phyloP scores from a whole-genome alignment of 208 protist genomes.

The Leishmania arabica region DNA sequence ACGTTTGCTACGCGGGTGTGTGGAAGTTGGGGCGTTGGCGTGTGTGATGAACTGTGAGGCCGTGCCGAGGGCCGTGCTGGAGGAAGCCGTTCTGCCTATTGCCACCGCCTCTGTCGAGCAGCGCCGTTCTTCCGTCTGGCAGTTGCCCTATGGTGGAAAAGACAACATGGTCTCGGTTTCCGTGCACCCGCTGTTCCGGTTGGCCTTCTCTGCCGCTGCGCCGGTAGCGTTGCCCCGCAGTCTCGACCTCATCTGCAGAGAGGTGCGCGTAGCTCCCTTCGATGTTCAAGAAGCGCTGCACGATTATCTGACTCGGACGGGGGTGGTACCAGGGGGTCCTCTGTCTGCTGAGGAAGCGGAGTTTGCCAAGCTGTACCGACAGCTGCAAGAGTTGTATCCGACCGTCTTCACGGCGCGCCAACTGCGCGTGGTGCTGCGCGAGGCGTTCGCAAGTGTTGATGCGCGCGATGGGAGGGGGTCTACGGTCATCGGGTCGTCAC shows the following conservation, averaged over 20 bases:
- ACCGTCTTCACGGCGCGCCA: conserved; percentile 48
- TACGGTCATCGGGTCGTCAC: not conserved
- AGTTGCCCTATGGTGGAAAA: conserved; percentile 11
- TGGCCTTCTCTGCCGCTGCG: conserved; percentile 9
- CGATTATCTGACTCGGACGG: conserved; percentile 34
- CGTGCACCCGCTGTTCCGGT: conserved; percentile 32
- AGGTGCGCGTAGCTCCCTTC: conserved; percentile 20
- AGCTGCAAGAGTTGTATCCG: conserved; percentile 48
- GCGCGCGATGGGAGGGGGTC: not conserved
- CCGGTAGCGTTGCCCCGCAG: conserved; percentile 7
- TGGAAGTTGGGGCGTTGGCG: conserved; percentile 63
- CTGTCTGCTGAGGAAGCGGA: conserved; percentile 32
- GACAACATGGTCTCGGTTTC: conserved; percentile 6
- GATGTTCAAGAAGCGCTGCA: conserved; percentile 44
- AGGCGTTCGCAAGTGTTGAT: conserved; percentile 22
- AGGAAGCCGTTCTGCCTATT: conserved; percentile 18
- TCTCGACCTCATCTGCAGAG: conserved; percentile 20
- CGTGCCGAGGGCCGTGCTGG: conserved; percentile 21
- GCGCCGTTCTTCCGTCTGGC: conserved; percentile 19
- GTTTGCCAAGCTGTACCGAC: conserved; percentile 63
- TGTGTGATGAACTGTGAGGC: conserved; percentile 64
- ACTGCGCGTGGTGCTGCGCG: conserved; percentile 46
- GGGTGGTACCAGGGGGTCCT: conserved; percentile 13
- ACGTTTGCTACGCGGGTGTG: conserved; percentile 55
- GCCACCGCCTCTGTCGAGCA: conserved; percentile 9